A percentile compares a stretch with the other conserved stretches of the same genome.
Evolutionary conservation across 75 land plant genomes (phyloP).

Genomic region (Selaginella moellendorffii): DNA sequence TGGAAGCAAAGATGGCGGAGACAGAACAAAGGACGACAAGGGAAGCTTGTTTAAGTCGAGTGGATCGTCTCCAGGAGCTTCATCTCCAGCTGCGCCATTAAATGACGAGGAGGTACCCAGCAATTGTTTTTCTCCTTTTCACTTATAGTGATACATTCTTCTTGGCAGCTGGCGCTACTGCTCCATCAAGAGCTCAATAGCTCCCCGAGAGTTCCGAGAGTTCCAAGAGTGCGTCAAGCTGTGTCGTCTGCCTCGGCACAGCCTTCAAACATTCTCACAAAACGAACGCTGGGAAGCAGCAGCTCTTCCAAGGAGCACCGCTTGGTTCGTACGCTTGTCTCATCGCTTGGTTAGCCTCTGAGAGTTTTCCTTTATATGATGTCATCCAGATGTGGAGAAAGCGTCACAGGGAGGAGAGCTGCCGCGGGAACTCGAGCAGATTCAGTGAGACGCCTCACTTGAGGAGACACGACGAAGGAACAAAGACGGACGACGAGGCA

Average conservation of each 20-base stretch:
- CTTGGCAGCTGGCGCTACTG: constrained; percentile 56
- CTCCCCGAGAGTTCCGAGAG: constrained; percentile 81
- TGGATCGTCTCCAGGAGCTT: no score
- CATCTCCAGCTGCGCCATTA: constrained; percentile 27
- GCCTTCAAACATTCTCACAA: not conserved
- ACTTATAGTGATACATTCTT: constrained; percentile 5
- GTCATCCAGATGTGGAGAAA: not conserved
- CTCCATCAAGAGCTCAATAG: constrained; percentile 88
- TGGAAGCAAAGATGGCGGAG: not conserved
- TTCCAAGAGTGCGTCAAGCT: constrained; percentile 65
- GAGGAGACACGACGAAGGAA: not conserved
- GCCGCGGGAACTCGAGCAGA: not conserved
- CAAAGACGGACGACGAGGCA: not conserved
- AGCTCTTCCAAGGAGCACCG: not conserved
- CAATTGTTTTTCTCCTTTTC: not conserved
- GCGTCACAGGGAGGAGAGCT: not conserved
- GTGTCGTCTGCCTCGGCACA: not conserved
- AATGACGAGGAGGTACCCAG: constrained; percentile 67
- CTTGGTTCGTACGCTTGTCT: not conserved
- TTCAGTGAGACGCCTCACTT: not conserved
- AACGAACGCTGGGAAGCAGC: no score
- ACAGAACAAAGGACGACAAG: not conserved
- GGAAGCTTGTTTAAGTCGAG: not conserved
- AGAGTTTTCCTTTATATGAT: not conserved
- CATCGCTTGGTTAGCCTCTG: not conserved